A percentile compares a stretch with the other conserved stretches of the same genome.
These are phyloP conservation scores for Brasenia schreberi DNA, from an alignment of 164 flowering plant species.

Conservation along the genomic window DNA sequence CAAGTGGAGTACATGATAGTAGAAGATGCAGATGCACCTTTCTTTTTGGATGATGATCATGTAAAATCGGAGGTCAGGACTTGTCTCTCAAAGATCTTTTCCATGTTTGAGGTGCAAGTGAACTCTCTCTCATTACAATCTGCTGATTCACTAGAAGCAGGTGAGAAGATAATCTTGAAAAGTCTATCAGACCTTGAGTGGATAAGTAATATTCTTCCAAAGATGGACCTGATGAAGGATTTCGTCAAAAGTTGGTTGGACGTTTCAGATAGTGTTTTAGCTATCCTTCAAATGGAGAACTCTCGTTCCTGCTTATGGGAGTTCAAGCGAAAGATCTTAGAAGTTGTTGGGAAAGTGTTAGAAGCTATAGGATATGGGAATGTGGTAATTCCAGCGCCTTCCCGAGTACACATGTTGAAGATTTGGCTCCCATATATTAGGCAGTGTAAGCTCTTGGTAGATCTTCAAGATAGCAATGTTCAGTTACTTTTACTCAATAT, in stretches of 20 bases:
- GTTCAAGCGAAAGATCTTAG: conserved; percentile 52
- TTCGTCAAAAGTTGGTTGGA: conserved; percentile 60
- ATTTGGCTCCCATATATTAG: conserved; percentile 79
- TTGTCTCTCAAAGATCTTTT: conserved; percentile 34
- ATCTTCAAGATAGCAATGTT: conserved; percentile 21
- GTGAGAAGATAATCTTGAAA: conserved; percentile 28
- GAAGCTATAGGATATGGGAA: conserved; percentile 86
- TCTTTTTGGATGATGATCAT: conserved; percentile 49
- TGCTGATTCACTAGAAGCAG: conserved; percentile 9
- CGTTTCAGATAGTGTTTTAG: conserved; percentile 31
- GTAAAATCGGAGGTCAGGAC: conserved; percentile 44
- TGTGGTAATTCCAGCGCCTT: conserved; percentile 50
- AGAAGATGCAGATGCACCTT: conserved; percentile 53
- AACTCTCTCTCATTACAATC: conserved; percentile 25
- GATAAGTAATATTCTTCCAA: conserved; percentile 56
- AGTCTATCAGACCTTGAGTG: conserved; percentile 54
- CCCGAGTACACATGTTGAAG: conserved; percentile 42
- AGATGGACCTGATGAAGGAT: conserved; percentile 68
- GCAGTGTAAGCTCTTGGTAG: conserved; percentile 56
- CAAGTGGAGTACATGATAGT: conserved; percentile 87
- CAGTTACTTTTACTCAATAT: conserved; percentile 33
- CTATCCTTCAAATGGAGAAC: conserved; percentile 34
- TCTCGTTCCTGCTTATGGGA: conserved; percentile 45
- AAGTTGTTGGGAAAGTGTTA: conserved; percentile 50
- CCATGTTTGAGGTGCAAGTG: conserved; percentile 30